phyloP scores from a whole-genome alignment of 139 green algal genomes.

The Deuterostichococcus epilithicus region DNA sequence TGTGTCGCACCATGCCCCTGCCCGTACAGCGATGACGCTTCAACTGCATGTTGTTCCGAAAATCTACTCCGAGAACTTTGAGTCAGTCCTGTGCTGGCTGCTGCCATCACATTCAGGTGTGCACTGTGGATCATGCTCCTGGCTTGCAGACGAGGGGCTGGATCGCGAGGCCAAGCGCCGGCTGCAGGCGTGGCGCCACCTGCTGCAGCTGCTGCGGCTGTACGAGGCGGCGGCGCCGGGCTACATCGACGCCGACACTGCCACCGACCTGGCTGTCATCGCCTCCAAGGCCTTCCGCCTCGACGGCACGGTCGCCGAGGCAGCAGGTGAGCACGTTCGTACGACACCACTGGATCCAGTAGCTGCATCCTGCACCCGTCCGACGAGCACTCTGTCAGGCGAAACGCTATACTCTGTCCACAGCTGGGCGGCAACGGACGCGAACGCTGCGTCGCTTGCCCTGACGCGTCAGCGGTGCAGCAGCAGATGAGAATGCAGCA shows the following conservation, averaged over 20 bases:
- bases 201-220: conserved; percentile 61
- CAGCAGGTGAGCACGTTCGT: background rate
- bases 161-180: conserved; percentile 2
- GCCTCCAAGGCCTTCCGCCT: conserved; percentile 24
- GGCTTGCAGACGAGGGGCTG: background rate
- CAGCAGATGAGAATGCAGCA: too few relatives aligned
- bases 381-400: too few relatives aligned
- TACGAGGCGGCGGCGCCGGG: conserved; percentile 47
- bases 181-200: conserved; percentile 24
- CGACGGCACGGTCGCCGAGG: background rate
- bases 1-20: too few relatives aligned
- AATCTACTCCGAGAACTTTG: too few relatives aligned
- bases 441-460: conserved; percentile 14
- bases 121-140: background rate
- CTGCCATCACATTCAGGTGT: too few relatives aligned
- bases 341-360: background rate
- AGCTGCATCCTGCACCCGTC: too few relatives aligned
- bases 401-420: too few relatives aligned
- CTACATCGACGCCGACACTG: conserved; percentile 41
- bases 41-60: too few relatives aligned
- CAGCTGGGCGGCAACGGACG: too few relatives aligned
- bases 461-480: too few relatives aligned
- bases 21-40: too few relatives aligned
- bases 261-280: conserved; percentile 35
- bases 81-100: too few relatives aligned